phyloP scores from a whole-genome alignment of 2,329 filamentous ascomycete genomes.

The Ustilaginoidea virens region DNA sequence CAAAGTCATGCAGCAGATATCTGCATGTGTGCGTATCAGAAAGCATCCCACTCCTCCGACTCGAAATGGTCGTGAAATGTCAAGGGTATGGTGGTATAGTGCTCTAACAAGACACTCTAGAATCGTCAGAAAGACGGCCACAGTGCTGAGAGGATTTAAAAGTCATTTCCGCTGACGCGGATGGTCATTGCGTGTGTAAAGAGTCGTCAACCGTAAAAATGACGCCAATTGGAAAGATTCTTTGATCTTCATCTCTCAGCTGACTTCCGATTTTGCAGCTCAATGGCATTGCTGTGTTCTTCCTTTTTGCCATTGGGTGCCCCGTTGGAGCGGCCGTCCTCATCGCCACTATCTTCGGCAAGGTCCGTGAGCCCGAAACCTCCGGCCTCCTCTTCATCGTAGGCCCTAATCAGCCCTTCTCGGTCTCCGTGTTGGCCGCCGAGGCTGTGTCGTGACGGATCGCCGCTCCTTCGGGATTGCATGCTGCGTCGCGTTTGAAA shows the following conservation, averaged over 20 bases:
- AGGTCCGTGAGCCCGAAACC: slow-evolving; percentile 68
- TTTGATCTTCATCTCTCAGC: slow-evolving; percentile 16
- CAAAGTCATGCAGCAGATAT: too few relatives aligned
- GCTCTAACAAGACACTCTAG: too few relatives aligned
- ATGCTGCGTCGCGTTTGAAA: slow-evolving; percentile 86
- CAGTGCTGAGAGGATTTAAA: too few relatives aligned
- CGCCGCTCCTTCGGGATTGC: slow-evolving; percentile 67
- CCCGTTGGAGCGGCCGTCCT: slow-evolving; percentile 25
- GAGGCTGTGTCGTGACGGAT: slow-evolving; percentile 46
- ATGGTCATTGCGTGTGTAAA: too few relatives aligned
- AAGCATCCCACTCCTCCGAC: too few relatives aligned
- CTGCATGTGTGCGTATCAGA: too few relatives aligned
- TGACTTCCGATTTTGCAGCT: slow-evolving; percentile 33
- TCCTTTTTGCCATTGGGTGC: slow-evolving; percentile 26
- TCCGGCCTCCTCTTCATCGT: slow-evolving; percentile 66
- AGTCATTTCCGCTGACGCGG: too few relatives aligned
- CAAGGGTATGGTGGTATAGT: too few relatives aligned
- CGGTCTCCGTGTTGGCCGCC: slow-evolving; percentile 54
- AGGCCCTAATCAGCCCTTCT: slow-evolving; percentile 72
- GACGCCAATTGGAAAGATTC: too few relatives aligned
- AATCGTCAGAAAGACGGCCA: too few relatives aligned
- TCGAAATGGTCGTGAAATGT: too few relatives aligned
- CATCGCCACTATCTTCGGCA: slow-evolving; percentile 60
- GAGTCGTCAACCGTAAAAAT: slow-evolving; percentile 2
- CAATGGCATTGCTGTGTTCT: slow-evolving; percentile 27